Percentiles rank a stretch among this genome's conserved stretches.
Conservation (phyloP, 352 stramenopile genomes). For the Phytopythium montanum region DNA sequence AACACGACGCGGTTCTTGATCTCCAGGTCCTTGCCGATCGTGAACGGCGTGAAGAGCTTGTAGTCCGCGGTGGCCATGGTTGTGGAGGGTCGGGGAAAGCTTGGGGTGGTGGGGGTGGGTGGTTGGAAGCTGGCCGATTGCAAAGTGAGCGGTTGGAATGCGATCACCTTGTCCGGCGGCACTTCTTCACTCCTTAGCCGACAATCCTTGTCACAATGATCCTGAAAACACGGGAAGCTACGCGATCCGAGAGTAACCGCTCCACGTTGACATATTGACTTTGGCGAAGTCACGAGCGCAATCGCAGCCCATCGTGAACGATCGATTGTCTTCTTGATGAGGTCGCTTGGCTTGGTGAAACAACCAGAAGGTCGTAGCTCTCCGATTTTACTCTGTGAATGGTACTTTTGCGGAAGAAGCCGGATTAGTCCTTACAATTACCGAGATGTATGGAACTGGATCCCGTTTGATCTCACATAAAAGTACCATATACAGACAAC, state of each 20-base stretch:
- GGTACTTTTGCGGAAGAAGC: background rate
- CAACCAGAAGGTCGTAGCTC: background rate
- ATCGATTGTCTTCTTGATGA: background rate
- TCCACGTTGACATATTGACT: background rate
- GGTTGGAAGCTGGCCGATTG: conserved; percentile 11
- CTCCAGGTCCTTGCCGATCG: conserved; percentile 27
- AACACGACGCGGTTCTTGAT: conserved; percentile 57
- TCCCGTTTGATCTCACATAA: background rate
- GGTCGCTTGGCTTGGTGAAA: background rate
- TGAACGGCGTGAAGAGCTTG: conserved; percentile 38
- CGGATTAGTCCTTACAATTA: too few species aligned
- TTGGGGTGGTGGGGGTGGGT: background rate
- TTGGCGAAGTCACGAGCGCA: background rate
- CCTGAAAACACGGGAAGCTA: background rate
- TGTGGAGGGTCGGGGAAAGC: conserved; percentile 9
- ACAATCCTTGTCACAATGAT: background rate
- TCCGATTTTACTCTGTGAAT: background rate
- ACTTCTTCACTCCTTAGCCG: too few species aligned
- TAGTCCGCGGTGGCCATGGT: conserved; percentile 16
- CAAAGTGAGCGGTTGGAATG: conserved; percentile 8
- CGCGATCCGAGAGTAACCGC: background rate
- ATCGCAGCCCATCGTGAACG: background rate
- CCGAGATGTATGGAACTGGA: background rate
- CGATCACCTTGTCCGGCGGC: too few species aligned
- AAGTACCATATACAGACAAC: background rate